Percentiles rank a stretch among this genome's conserved stretches.
These are phyloP conservation scores for Pichia sp. DNA, from an alignment of 1,139 yeast genomes.

Conservation along the genomic window DNA sequence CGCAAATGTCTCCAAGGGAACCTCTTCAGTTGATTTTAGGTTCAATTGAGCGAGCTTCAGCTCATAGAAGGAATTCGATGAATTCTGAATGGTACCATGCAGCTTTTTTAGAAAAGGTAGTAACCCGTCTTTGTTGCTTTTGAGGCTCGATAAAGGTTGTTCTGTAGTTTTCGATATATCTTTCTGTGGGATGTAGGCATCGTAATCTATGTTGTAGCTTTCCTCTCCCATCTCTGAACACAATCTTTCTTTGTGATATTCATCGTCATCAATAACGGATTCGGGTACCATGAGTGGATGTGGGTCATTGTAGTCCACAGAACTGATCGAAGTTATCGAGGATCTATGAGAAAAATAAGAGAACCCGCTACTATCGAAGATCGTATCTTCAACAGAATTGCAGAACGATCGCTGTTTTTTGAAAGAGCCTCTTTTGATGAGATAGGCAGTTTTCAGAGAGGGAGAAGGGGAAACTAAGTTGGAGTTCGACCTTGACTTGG, in stretches of 20 bases:
- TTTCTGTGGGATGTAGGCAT: background rate
- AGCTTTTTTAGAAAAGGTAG: conserved; percentile 3
- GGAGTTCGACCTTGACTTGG: background rate
- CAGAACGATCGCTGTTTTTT: background rate
- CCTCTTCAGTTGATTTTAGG: conserved; percentile 5
- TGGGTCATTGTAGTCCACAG: background rate
- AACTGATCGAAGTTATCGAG: conserved; percentile 1
- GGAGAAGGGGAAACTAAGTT: conserved; percentile 6
- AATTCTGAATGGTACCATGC: background rate
- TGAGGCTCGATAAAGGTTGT: background rate
- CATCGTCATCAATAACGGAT: background rate
- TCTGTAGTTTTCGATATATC: no score
- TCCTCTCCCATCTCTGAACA: no score
- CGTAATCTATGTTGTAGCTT: no score
- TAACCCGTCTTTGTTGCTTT: background rate
- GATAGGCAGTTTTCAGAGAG: conserved; percentile 11
- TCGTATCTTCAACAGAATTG: background rate
- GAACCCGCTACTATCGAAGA: background rate
- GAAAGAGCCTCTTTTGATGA: conserved; percentile 6
- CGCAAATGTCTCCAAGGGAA: conserved; percentile 18
- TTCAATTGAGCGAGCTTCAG: background rate
- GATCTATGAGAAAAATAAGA: background rate
- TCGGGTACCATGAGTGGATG: conserved; percentile 5
- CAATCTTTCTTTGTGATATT: no score
- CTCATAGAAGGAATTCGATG: background rate